Evolutionary conservation across 2,329 filamentous ascomycete species (phyloP).

Genomic region (Penicillium sp.): DNA sequence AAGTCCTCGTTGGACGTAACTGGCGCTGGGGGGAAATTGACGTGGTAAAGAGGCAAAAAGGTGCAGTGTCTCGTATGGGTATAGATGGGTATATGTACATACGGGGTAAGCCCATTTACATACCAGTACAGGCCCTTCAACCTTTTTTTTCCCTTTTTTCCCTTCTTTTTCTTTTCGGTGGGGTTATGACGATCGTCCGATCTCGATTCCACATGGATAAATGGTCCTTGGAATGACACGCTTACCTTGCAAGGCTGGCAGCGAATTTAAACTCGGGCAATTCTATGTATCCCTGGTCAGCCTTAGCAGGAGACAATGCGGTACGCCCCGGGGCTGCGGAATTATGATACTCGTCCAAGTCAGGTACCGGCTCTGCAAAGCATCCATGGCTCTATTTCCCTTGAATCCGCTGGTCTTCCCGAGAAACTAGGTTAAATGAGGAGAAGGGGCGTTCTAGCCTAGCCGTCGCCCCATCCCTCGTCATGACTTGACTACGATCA

Average conservation of each 20-base stretch:
- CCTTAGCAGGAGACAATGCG: constrained; percentile 2
- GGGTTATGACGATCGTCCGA: not conserved
- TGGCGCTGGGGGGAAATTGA: no score
- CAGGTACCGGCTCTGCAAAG: no score
- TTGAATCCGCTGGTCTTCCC: no score
- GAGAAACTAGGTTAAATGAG: no score
- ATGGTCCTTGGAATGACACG: no score
- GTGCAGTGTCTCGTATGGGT: constrained; percentile 2
- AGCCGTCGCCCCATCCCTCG: no score
- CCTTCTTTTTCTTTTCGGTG: not conserved
- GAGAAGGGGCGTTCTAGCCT: no score
- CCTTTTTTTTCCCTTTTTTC: not conserved
- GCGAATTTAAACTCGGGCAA: constrained; percentile 2
- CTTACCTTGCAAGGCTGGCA: constrained; percentile 7
- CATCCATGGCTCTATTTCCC: no score
- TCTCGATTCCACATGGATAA: constrained; percentile 1
- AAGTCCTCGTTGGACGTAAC: no score
- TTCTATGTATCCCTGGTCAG: constrained; percentile 1
- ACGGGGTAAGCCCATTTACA: constrained; percentile 10
- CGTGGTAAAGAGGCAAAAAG: constrained; percentile 6
- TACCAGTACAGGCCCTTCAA: constrained; percentile 6
- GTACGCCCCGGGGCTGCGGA: constrained; percentile 2
- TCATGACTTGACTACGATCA: no score
- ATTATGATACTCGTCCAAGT: no score
- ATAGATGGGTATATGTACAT: constrained; percentile 11